These are phyloP conservation scores for Lasiodiplodia gonubiensis DNA, from an alignment of 2,329 filamentous ascomycete species.

Conservation along the genomic window DNA sequence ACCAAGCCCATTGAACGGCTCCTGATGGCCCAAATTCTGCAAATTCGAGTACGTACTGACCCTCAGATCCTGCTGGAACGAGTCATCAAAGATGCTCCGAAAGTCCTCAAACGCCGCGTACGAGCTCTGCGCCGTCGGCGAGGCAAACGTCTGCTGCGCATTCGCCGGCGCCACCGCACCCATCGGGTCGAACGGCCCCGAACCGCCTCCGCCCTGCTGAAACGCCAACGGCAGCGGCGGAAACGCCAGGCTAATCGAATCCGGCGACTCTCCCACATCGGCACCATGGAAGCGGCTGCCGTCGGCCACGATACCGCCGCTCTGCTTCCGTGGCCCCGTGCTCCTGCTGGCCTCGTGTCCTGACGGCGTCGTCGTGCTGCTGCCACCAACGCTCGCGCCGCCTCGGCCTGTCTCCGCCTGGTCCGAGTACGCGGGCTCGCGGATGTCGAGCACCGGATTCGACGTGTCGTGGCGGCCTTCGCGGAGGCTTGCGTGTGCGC, in stretches of 20 bases:
- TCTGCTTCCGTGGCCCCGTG: background rate
- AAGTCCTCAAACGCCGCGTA: background rate
- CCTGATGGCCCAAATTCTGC: background rate
- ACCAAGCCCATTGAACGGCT: background rate
- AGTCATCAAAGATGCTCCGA: background rate
- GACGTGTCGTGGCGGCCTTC: background rate
- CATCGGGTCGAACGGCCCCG: slow-evolving; percentile 28
- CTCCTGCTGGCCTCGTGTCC: slow-evolving; percentile 15
- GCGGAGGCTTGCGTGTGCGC: slow-evolving; percentile 31
- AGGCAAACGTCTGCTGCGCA: background rate
- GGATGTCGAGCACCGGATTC: slow-evolving; percentile 39
- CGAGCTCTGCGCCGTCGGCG: background rate
- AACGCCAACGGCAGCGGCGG: slow-evolving; percentile 43
- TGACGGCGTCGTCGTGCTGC: too few relatives aligned
- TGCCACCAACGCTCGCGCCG: background rate
- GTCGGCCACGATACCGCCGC: too few relatives aligned
- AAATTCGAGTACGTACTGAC: slow-evolving; percentile 4
- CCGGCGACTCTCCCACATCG: slow-evolving; percentile 32
- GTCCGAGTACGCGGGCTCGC: slow-evolving; percentile 44
- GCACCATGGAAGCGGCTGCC: slow-evolving; percentile 18
- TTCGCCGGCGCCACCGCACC: slow-evolving; percentile 10
- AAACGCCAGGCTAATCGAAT: slow-evolving; percentile 41
- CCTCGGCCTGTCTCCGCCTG: slow-evolving; percentile 29
- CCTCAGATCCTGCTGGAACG: slow-evolving; percentile 2
- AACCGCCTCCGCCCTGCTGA: slow-evolving; percentile 31